Evolutionary conservation across 257 asterid genomes (phyloP).

Genomic region (Petunia secreta): DNA sequence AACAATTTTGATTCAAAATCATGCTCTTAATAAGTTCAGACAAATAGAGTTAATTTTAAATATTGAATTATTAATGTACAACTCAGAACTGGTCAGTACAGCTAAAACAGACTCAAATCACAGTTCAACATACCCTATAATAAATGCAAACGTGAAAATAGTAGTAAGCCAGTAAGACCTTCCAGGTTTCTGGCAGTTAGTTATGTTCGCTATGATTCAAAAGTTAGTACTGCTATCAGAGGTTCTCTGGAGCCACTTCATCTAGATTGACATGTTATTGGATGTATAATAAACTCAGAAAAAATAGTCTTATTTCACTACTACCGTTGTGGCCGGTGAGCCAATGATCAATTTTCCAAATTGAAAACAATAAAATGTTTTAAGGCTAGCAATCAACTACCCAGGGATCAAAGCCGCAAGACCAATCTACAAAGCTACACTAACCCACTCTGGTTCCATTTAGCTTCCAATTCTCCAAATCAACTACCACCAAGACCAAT

Average conservation of each 20-base stretch:
- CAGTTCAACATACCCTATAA: neutral
- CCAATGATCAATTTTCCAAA: neutral
- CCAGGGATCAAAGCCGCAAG: neutral
- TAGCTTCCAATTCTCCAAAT: neutral
- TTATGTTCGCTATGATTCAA: neutral
- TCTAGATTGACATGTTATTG: constrained; percentile 1
- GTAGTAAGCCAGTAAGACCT: neutral
- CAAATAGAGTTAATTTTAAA: neutral
- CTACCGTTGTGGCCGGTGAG: neutral
- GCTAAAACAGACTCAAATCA: neutral
- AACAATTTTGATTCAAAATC: neutral
- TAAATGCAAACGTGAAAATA: neutral
- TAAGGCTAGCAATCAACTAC: neutral
- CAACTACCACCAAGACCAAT: neutral
- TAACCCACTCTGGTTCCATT: neutral
- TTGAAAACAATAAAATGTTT: neutral
- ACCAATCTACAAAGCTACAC: neutral
- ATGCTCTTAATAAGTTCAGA: neutral
- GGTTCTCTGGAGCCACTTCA: neutral
- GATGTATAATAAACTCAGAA: neutral
- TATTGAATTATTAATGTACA: neutral
- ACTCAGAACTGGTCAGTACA: neutral
- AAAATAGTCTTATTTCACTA: neutral
- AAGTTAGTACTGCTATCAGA: neutral
- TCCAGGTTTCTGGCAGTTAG: neutral